Evolutionary conservation across 177 flowering plant genomes (phyloP).

Genomic region (Vitis hybrid): DNA sequence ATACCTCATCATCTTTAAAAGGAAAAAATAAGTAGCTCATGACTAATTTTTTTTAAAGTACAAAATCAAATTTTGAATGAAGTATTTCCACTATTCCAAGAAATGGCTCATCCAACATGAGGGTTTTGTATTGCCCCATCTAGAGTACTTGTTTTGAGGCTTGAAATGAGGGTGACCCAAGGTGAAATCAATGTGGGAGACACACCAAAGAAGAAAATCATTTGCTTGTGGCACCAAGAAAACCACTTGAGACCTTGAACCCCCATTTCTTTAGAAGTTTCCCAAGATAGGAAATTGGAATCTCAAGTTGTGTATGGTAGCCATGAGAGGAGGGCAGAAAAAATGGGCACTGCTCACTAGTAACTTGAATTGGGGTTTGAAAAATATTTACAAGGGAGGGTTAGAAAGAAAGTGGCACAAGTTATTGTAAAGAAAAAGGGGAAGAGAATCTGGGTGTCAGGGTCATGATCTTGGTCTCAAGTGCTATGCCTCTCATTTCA

Average conservation of each 20-base stretch:
- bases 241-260: background rate
- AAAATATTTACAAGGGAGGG: background rate
- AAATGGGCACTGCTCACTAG: background rate
- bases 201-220: background rate
- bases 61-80: background rate
- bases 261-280: constrained; percentile 6
- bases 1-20: no score
- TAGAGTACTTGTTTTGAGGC: background rate
- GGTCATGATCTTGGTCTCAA: constrained; percentile 3
- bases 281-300: background rate
- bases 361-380: background rate
- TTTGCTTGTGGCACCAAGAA: background rate
- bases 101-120: background rate
- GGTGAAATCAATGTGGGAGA: background rate
- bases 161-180: background rate
- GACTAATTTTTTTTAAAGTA: background rate
- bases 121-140: background rate
- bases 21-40: no score
- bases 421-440: background rate
- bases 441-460: constrained; percentile 10
- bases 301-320: background rate
- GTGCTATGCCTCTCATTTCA: background rate
- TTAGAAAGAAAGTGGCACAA: background rate
- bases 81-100: background rate
- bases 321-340: background rate